Percentiles rank a stretch among this genome's conserved stretches.
These are phyloP conservation scores for Solanum boliviense DNA, from an alignment of 257 asterid genomes.

Conservation along the genomic window DNA sequence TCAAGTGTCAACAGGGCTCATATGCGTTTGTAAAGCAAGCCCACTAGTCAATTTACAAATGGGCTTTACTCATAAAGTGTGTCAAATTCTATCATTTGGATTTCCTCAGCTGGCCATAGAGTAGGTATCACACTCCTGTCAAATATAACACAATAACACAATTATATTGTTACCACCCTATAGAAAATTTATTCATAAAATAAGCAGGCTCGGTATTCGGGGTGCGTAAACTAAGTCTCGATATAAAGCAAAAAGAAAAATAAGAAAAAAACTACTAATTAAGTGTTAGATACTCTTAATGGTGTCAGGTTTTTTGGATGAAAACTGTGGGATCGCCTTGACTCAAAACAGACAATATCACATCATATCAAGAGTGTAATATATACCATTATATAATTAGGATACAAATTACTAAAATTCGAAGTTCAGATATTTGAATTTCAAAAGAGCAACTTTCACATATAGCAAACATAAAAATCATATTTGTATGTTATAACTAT, in stretches of 20 bases:
- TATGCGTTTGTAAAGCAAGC: neutral
- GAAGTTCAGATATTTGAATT: neutral
- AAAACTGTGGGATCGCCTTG: neutral
- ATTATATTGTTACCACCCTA: neutral
- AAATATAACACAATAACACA: neutral
- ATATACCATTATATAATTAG: neutral
- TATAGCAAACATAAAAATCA: too few relatives aligned
- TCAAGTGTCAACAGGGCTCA: neutral
- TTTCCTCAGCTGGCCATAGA: neutral
- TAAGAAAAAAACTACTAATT: neutral
- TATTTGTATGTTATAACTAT: too few relatives aligned
- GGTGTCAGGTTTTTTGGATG: neutral
- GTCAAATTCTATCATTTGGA: neutral
- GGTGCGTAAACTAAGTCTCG: neutral
- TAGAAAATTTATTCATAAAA: neutral
- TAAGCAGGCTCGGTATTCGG: neutral
- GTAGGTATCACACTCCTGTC: neutral
- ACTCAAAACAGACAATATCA: neutral
- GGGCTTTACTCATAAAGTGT: neutral
- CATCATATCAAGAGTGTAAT: neutral
- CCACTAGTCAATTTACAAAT: neutral
- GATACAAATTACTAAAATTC: neutral
- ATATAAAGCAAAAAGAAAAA: neutral
- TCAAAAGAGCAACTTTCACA: too few relatives aligned
- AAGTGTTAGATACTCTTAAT: neutral